Conservation (phyloP, 768 basidiomycete genomes). For the Trametes villosa region DNA sequence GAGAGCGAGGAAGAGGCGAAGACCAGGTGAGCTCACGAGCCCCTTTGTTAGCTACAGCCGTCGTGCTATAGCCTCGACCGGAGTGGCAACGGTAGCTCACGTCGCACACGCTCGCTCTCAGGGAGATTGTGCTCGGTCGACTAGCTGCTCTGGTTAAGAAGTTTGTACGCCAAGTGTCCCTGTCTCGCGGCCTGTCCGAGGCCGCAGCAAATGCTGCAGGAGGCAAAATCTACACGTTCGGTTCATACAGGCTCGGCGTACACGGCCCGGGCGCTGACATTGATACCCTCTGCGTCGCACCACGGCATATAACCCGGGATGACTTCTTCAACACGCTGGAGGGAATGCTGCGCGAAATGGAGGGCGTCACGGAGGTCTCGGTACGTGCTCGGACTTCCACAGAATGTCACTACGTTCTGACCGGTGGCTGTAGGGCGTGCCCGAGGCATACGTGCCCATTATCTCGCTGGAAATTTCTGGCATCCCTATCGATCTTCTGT, state of each 20-base stretch:
- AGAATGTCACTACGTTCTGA: not conserved
- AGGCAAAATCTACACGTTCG: conserved; percentile 99
- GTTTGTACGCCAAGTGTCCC: conserved; percentile 85
- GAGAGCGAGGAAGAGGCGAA: conserved; percentile 88
- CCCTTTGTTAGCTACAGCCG: not conserved
- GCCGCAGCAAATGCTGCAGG: conserved; percentile 87
- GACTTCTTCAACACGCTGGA: conserved; percentile 95
- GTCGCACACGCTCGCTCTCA: conserved; percentile 37
- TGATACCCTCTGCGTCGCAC: conserved; percentile 95
- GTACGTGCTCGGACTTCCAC: conserved; percentile 55
- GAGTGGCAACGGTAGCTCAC: conserved; percentile 13
- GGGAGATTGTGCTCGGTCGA: conserved; percentile 92
- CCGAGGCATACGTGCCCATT: conserved; percentile 95
- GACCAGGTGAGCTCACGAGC: conserved; percentile 66
- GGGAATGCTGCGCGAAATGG: conserved; percentile 80
- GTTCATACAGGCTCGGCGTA: conserved; percentile 96
- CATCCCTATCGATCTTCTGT: conserved; percentile 93
- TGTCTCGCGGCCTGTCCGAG: conserved; percentile 84
- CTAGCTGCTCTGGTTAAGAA: conserved; percentile 89
- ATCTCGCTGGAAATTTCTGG: conserved; percentile 90
- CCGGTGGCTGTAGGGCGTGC: conserved; percentile 74
- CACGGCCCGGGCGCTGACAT: conserved; percentile 97
- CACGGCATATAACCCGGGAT: conserved; percentile 92
- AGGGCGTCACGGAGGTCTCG: conserved; percentile 86
- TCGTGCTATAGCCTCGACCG: not conserved